phyloP scores from a whole-genome alignment of 2,329 filamentous ascomycete genomes.

The Exutisphaerella laricina region DNA sequence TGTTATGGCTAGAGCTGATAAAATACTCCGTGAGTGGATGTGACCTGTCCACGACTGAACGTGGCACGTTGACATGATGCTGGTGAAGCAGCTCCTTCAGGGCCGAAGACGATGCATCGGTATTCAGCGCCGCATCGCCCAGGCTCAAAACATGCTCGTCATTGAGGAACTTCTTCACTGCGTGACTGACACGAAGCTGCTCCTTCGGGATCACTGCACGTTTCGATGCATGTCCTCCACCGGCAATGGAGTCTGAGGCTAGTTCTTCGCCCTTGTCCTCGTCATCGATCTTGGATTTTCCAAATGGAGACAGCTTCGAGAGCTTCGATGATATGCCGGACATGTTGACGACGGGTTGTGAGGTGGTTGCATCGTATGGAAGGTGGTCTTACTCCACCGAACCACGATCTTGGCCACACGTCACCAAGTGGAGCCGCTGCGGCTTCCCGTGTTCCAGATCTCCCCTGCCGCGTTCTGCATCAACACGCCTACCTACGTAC shows the following conservation, averaged over 20 bases:
- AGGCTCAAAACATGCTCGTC: conserved; percentile 48
- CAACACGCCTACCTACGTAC: no score
- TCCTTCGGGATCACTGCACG: conserved; percentile 46
- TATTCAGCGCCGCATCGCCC: conserved; percentile 45
- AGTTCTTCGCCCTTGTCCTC: conserved; percentile 52
- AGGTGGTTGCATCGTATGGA: no score
- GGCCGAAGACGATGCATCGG: conserved; percentile 41
- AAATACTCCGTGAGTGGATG: conserved; percentile 64
- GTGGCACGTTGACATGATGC: conserved; percentile 54
- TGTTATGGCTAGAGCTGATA: conserved; percentile 69
- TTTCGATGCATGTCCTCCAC: conserved; percentile 54
- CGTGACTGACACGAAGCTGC: conserved; percentile 55
- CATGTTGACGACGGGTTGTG: no score
- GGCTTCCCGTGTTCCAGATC: no score
- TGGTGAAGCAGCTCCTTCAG: conserved; percentile 51
- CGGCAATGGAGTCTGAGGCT: conserved; percentile 47
- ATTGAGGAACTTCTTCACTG: conserved; percentile 52
- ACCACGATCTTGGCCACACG: no score
- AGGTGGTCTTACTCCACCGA: no score
- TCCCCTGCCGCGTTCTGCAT: no score
- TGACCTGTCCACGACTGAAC: conserved; percentile 51
- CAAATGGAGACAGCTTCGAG: conserved; percentile 40
- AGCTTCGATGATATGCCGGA: conserved; percentile 27
- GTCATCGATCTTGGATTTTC: conserved; percentile 36
- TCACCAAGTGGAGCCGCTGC: no score